phyloP scores from a whole-genome alignment of 2,329 filamentous ascomycete genomes.

The Aspergillus ustus region DNA sequence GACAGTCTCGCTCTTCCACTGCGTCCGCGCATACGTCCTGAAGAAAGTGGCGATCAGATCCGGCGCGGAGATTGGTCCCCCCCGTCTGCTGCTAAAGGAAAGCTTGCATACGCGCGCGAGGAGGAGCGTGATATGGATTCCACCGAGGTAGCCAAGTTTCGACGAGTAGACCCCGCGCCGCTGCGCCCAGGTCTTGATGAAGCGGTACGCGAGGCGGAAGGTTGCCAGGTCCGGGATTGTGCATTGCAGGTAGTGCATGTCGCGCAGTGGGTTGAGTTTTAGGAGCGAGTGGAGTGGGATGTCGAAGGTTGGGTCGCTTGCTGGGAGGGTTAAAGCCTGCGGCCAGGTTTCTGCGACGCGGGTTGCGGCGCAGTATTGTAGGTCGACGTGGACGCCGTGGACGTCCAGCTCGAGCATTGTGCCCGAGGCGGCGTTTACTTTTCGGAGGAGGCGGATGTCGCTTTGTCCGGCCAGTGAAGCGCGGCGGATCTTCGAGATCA shows the following conservation, averaged over 20 bases:
- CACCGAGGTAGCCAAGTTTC: conserved; percentile 14
- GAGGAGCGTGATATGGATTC: conserved; percentile 12
- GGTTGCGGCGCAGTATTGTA: conserved; percentile 16
- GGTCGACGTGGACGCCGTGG: conserved; percentile 9
- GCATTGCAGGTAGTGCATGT: conserved; percentile 15
- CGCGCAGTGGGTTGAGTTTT: conserved; percentile 16
- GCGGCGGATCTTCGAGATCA: conserved; percentile 8
- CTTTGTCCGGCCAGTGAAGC: neutral
- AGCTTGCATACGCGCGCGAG: conserved; percentile 9
- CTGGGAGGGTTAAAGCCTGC: neutral
- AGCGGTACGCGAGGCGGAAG: conserved; percentile 11
- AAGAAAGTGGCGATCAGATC: conserved; percentile 14
- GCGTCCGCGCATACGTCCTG: conserved; percentile 2
- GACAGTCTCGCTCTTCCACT: conserved; percentile 1
- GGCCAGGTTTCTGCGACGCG: conserved; percentile 16
- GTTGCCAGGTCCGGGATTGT: conserved; percentile 11
- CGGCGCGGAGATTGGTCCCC: neutral
- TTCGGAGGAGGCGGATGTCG: conserved; percentile 10
- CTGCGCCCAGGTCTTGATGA: conserved; percentile 15
- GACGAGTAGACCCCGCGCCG: conserved; percentile 11
- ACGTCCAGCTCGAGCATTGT: conserved; percentile 12
- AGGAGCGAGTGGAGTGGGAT: conserved; percentile 14
- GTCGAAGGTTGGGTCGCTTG: conserved; percentile 4
- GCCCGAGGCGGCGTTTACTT: conserved; percentile 15
- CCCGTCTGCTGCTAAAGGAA: neutral